These are phyloP conservation scores for Colletotrichum eremochloae DNA, from an alignment of 2,329 filamentous ascomycete genomes.

Conservation along the genomic window DNA sequence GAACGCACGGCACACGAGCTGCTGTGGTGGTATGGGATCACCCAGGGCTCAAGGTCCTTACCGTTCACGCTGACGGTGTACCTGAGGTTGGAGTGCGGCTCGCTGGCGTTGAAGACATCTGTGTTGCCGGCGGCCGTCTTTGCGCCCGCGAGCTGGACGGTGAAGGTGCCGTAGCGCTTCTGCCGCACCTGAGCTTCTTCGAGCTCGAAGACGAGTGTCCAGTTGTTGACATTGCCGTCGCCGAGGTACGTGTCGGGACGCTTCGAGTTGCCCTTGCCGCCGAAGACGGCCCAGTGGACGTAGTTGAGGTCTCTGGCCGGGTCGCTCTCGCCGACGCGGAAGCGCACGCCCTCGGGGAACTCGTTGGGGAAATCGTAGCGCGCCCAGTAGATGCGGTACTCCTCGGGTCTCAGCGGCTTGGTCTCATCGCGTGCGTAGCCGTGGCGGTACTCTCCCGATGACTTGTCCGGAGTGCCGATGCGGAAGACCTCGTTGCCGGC, in stretches of 20 bases:
- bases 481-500: constrained; percentile 72
- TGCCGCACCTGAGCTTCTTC: constrained; percentile 55
- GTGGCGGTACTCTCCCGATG: constrained; percentile 69
- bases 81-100: constrained; percentile 65
- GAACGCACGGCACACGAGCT: constrained; percentile 71
- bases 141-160: constrained; percentile 72
- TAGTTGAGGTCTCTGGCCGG: constrained; percentile 66
- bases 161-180: constrained; percentile 67
- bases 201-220: constrained; percentile 65
- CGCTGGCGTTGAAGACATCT: constrained; percentile 65
- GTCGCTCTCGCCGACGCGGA: constrained; percentile 64
- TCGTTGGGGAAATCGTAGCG: constrained; percentile 68
- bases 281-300: constrained; percentile 73
- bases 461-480: constrained; percentile 72
- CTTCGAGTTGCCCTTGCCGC: constrained; percentile 62
- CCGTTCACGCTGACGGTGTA: constrained; percentile 56
- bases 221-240: constrained; percentile 65
- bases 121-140: constrained; percentile 74
- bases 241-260: constrained; percentile 56
- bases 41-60: constrained; percentile 60
- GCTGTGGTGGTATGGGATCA: constrained; percentile 69
- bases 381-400: constrained; percentile 71
- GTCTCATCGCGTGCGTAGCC: constrained; percentile 61
- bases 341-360: constrained; percentile 68
- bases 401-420: constrained; percentile 61